Conservation (phyloP, 2,329 filamentous ascomycete species). For the Lecanosticta acicola region DNA sequence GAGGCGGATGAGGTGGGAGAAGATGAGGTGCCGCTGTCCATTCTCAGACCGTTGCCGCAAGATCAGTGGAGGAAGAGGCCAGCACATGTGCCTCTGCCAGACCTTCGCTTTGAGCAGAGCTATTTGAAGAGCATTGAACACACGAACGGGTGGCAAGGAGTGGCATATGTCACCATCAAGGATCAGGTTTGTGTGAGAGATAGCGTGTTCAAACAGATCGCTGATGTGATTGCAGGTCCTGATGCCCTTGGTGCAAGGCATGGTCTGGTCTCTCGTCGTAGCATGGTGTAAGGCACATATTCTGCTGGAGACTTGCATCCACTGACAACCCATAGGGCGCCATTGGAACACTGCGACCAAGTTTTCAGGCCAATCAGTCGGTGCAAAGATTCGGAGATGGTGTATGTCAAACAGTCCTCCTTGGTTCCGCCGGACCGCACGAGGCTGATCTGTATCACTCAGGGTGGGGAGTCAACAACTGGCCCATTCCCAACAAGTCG, state of each 20-base stretch:
- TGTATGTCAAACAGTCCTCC: slow-evolving; percentile 44
- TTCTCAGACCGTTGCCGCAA: slow-evolving; percentile 52
- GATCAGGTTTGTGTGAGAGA: slow-evolving; percentile 63
- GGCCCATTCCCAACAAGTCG: slow-evolving; percentile 57
- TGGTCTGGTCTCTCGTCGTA: slow-evolving; percentile 79
- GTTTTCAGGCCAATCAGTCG: slow-evolving; percentile 69
- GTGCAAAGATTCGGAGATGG: slow-evolving; percentile 76
- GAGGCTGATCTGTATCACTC: neutral
- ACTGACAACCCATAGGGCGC: slow-evolving; percentile 50
- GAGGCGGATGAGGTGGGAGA: slow-evolving; percentile 50
- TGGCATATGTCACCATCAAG: slow-evolving; percentile 76
- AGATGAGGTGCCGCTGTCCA: slow-evolving; percentile 64
- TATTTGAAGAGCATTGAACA: slow-evolving; percentile 83
- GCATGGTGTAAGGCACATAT: slow-evolving; percentile 41
- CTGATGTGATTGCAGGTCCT: slow-evolving; percentile 54
- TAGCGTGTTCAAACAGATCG: neutral
- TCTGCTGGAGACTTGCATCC: neutral
- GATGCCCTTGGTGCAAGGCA: slow-evolving; percentile 80
- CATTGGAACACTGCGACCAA: slow-evolving; percentile 77
- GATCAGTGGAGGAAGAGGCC: slow-evolving; percentile 53
- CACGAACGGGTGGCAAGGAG: slow-evolving; percentile 71
- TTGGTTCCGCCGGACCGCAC: neutral
- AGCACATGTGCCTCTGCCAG: slow-evolving; percentile 51
- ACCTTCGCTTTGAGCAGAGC: slow-evolving; percentile 95
- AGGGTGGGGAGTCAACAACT: slow-evolving; percentile 82